Base-by-base conservation (phyloP, 2,329 filamentous ascomycete species). In the Alternaria solani region DNA sequence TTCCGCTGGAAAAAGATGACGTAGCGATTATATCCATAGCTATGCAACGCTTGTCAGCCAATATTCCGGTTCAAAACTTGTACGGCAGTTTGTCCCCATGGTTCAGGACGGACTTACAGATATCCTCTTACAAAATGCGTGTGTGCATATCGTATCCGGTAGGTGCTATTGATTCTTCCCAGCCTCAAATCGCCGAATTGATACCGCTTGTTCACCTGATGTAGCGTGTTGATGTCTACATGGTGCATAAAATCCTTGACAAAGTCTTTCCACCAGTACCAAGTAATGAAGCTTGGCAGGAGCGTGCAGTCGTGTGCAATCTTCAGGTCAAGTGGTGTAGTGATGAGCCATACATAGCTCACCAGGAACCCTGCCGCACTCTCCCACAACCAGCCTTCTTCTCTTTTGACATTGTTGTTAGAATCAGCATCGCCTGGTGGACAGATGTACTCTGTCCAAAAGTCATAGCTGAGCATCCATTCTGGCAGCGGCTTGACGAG, bases 1-100 rank as follows among this genome's bases (percentile, higher is more conserved):
- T 78, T 78, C 16, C 77, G 73, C 61, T 78, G 71, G 61, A 79
- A 78, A 64, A 78, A 79, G 25, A 76, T 71, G 4, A 72, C 75
- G 53, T 79, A 79, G 58, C 76, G 74, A 39, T 79, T 78, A 61
- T 79, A 79, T 3, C 75, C 75, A 51, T 79, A 79, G n/a, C 57
- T 60, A 4, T 49, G 1, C 3, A 14, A 25, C 2, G 3, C 3
- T 11, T 32, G 23, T 51, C 41, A 51, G 36, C 23, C 26, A 14
- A 30, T 4, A 5, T 1, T 5, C 1, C 4, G 25, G 16, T 20
- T 14, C 34, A 12, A 2, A 30, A 23, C n/a, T 16, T 20, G 8
- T 42, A 20, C 11, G 20, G 8, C 38, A 41, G 18, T 23, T 41
- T 41, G 20, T 34, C 9, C 12, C 34, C 12, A 14, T 30, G 12